Percentiles rank a stretch among this genome's conserved stretches.
Evolutionary conservation across 495 filamentous ascomycete genomes (phyloP).

Genomic region (Penicillium flavigenum): DNA sequence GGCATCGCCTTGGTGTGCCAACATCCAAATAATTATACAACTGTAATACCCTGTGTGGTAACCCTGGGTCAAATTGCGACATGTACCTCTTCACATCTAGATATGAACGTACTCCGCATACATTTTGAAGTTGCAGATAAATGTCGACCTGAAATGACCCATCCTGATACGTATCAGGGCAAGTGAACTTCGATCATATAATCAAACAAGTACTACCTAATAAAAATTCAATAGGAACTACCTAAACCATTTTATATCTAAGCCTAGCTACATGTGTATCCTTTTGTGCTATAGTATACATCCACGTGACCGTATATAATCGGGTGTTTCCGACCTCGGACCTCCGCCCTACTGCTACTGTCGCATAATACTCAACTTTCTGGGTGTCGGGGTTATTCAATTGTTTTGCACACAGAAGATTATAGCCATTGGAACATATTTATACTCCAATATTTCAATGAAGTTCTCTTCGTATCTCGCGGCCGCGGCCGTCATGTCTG

Average conservation of each 20-base stretch:
- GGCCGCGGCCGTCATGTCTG: conserved; percentile 24
- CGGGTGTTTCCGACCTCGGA: conserved; percentile 5
- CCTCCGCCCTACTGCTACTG: not conserved
- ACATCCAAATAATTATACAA: not conserved
- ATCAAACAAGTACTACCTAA: not conserved
- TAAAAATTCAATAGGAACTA: not conserved
- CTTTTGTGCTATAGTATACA: not conserved
- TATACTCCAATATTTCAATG: conserved; percentile 13
- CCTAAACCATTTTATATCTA: not conserved
- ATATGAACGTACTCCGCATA: not conserved
- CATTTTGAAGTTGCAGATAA: not conserved
- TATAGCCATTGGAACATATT: not conserved
- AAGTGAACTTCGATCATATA: not conserved
- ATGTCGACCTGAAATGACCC: not conserved
- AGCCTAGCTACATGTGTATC: not conserved
- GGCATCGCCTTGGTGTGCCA: not conserved
- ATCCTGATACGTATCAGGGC: not conserved
- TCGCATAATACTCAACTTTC: not conserved
- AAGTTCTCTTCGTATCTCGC: conserved; percentile 27
- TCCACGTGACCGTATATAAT: conserved; percentile 6
- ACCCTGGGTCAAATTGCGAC: not conserved
- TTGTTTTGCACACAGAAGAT: not conserved
- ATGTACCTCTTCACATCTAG: not conserved
- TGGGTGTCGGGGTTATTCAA: not conserved
- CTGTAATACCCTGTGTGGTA: not conserved